Evolutionary conservation across 768 basidiomycete species (phyloP).

Genomic region (Galerina sulciceps): DNA sequence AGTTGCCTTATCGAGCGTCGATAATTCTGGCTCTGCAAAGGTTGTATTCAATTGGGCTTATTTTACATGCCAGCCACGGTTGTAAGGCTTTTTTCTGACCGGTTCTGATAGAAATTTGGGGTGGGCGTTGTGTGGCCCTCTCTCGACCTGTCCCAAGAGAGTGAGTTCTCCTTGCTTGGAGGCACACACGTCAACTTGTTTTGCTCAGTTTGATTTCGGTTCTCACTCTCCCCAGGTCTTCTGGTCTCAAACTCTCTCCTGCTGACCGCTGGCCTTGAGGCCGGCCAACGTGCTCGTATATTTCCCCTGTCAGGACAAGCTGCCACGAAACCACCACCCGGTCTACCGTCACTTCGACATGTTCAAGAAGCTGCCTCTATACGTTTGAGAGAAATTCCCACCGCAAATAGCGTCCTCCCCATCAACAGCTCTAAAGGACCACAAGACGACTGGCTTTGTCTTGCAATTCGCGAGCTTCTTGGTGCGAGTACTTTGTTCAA

Average conservation of each 20-base stretch:
- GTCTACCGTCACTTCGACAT: slow-evolving; percentile 53
- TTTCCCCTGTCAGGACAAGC: slow-evolving; percentile 47
- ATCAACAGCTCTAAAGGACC: slow-evolving; percentile 20
- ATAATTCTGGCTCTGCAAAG: slow-evolving; percentile 32
- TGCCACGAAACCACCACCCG: slow-evolving; percentile 39
- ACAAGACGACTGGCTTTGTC: slow-evolving; percentile 68
- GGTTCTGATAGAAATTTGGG: slow-evolving; percentile 54
- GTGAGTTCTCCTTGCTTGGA: slow-evolving; percentile 43
- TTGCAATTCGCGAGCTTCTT: slow-evolving; percentile 69
- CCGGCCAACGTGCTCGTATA: slow-evolving; percentile 53
- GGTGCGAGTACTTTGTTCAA: slow-evolving; percentile 44
- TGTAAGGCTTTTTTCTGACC: slow-evolving; percentile 15
- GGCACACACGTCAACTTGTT: slow-evolving; percentile 18
- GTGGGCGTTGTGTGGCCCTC: slow-evolving; percentile 83
- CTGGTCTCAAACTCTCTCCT: slow-evolving; percentile 59
- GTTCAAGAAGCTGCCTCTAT: slow-evolving; percentile 56
- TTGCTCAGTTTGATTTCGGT: slow-evolving; percentile 9
- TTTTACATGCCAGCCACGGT: slow-evolving; percentile 1
- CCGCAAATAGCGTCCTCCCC: slow-evolving; percentile 8
- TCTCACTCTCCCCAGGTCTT: slow-evolving; percentile 45
- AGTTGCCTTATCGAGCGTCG: slow-evolving; percentile 53
- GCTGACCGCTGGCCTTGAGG: slow-evolving; percentile 61
- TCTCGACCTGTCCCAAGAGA: slow-evolving; percentile 56
- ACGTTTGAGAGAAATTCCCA: slow-evolving; percentile 52
- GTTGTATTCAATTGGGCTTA: slow-evolving; percentile 18